phyloP scores from a whole-genome alignment of 164 flowering plant species.

The Sedum album region DNA sequence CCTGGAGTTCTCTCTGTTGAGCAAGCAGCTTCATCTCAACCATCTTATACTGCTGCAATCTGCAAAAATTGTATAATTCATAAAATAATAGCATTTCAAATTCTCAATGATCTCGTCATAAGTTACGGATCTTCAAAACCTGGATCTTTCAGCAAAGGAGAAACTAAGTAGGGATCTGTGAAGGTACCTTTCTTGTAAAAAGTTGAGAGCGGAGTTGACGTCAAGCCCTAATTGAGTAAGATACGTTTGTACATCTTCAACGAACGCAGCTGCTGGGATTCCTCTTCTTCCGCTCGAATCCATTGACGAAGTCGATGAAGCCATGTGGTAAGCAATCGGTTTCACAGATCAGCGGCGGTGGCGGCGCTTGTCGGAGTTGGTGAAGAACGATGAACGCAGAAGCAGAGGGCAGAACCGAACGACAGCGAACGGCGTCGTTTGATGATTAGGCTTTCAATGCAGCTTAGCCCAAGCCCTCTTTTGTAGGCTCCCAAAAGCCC shows the following conservation, averaged over 20 bases:
- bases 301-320: constrained; percentile 22
- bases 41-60: constrained; percentile 82
- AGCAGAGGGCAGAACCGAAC: not conserved
- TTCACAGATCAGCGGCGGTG: not conserved
- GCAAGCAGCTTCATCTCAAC: constrained; percentile 93
- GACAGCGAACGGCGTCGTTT: not conserved
- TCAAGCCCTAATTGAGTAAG: constrained; percentile 68
- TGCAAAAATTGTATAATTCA: constrained; percentile 13
- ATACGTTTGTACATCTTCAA: constrained; percentile 72
- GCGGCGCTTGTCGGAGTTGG: constrained; percentile 1
- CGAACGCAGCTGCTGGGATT: constrained; percentile 83
- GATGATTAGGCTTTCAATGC: not conserved
- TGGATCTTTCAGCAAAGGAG: too few species aligned
- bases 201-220: constrained; percentile 69
- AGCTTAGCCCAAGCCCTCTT: not conserved
- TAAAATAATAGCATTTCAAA: too few species aligned
- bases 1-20: constrained; percentile 91
- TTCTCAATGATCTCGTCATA: not conserved
- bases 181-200: constrained; percentile 75
- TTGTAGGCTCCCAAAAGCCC: not conserved
- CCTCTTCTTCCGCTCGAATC: constrained; percentile 67
- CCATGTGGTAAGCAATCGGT: not conserved
- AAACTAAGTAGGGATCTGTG: constrained; percentile 6
- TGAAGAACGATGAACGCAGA: not conserved
- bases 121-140: not conserved